Base-by-base conservation (phyloP, 495 filamentous ascomycete species). In the Penicillium maclennaniae region DNA sequence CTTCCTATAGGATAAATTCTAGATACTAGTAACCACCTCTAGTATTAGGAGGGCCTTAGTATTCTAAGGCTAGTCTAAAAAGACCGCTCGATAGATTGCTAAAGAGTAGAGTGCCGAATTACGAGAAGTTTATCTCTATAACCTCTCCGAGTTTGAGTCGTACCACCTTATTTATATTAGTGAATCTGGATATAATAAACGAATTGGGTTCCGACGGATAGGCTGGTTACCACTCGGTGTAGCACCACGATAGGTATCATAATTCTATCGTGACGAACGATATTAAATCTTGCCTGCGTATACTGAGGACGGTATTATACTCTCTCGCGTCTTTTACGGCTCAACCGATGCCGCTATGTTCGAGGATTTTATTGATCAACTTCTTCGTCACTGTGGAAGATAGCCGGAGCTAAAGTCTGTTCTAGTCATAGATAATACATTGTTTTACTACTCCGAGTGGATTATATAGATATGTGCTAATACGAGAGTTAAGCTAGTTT, bases 231-330 rank as follows among this genome's bases (percentile, higher is more conserved):
- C 38, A 1, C 20, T 19, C 16, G 38, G 38, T 6, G 0, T 6
- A 6, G 9, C 38, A 6, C 38, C 38, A 10, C 20, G 19, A 6
- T 16, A 40, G 38, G 9, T 40, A 34, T 1, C 44, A 14, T n/a
- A 47, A 6, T 61, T 67, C 36, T 39, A 63, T 20, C 66, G 62
- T 36, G 58, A 62, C 16, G 17, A 65, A 43, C 39, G 67, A 49
- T 61, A 66, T 42, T 58, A 72, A 45, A 73, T 73, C 8, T 51
- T 72, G 53, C 63, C 60, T 15, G 68, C 64, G 20, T 73, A 73
- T 61, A 55, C 54, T 44, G 52, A 67, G 42, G 62, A 69, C 43
- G 61, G 70, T 15, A 55, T 72, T 23, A 44, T 66, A 38, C 40
- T 65, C 16, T 50, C 49, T 28, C 54, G 48, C 16, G 56, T 73